These are phyloP conservation scores for Cyphellophora europaea DNA, from an alignment of 2,329 filamentous ascomycete species.

Conservation along the genomic window DNA sequence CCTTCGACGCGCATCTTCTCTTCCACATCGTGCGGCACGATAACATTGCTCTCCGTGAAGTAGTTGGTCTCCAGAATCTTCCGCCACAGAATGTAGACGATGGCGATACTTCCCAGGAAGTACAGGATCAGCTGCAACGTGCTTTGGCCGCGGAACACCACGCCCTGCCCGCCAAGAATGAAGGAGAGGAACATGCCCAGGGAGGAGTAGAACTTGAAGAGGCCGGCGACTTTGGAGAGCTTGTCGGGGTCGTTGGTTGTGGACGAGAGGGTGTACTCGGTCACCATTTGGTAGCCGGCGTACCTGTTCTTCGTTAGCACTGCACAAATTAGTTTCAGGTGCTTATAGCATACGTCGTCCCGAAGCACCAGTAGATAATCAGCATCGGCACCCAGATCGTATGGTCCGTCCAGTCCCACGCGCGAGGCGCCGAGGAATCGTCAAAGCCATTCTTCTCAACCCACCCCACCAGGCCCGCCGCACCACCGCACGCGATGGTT, in stretches of 20 bases:
- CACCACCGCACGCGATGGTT: slow-evolving; percentile 8
- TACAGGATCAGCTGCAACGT: slow-evolving; percentile 16
- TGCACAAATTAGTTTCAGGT: no score
- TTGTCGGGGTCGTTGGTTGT: slow-evolving; percentile 13
- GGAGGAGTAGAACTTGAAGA: slow-evolving; percentile 14
- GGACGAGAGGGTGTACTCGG: slow-evolving; percentile 12
- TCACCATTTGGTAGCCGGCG: slow-evolving; percentile 11
- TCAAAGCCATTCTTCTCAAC: slow-evolving; percentile 8
- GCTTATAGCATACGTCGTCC: no score
- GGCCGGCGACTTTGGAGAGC: slow-evolving; percentile 11
- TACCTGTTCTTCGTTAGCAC: slow-evolving; percentile 12
- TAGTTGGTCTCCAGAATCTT: slow-evolving; percentile 18
- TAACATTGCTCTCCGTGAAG: slow-evolving; percentile 16
- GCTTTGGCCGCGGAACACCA: slow-evolving; percentile 13
- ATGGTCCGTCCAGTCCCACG: slow-evolving; percentile 12
- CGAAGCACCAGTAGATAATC: no score
- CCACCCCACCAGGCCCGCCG: slow-evolving; percentile 12
- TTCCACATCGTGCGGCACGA: slow-evolving; percentile 15
- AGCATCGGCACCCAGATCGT: no score
- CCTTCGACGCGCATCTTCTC: slow-evolving; percentile 10
- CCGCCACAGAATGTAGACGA: slow-evolving; percentile 10
- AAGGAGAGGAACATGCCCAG: slow-evolving; percentile 18
- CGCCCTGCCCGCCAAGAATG: slow-evolving; percentile 14
- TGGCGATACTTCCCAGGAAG: slow-evolving; percentile 8
- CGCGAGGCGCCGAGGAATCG: slow-evolving; percentile 3